These are phyloP conservation scores for Ceratonia siliqua DNA, from an alignment of 306 rosid genomes.

Conservation along the genomic window DNA sequence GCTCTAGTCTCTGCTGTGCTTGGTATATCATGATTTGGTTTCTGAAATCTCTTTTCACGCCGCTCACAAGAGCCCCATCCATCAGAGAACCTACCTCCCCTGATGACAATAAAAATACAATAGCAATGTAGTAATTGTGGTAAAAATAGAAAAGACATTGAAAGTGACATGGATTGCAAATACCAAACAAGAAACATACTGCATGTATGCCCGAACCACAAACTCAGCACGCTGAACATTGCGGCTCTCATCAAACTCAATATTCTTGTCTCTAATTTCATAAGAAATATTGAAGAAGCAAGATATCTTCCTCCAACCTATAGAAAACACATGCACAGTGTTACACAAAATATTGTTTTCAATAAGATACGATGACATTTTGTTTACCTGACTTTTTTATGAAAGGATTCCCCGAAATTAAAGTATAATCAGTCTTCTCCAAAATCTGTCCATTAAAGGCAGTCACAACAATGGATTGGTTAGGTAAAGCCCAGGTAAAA, in stretches of 20 bases:
- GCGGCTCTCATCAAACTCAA: slow-evolving; percentile 82
- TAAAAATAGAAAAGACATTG: slow-evolving; percentile 6
- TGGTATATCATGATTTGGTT: slow-evolving; percentile 92
- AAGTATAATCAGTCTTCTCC: slow-evolving; percentile 76
- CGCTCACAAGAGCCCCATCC: slow-evolving; percentile 99
- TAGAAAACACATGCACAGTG: slow-evolving; percentile 27
- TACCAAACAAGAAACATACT: slow-evolving; percentile 56
- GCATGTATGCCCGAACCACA: slow-evolving; percentile 91
- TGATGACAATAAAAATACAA: slow-evolving; percentile 30
- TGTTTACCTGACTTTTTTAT: slow-evolving; percentile 81
- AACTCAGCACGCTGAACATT: slow-evolving; percentile 93
- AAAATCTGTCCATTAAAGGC: slow-evolving; percentile 60
- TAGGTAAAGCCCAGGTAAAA: slow-evolving; percentile 3
- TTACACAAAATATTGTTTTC: slow-evolving; percentile 22
- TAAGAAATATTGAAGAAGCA: slow-evolving; percentile 90
- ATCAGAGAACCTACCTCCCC: slow-evolving; percentile 96
- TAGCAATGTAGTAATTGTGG: background rate
- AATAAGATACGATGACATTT: slow-evolving; percentile 3
- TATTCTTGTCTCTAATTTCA: slow-evolving; percentile 86
- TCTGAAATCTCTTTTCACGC: slow-evolving; percentile 80
- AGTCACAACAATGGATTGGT: slow-evolving; percentile 22
- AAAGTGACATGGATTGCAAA: slow-evolving; percentile 22
- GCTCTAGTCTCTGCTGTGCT: slow-evolving; percentile 98
- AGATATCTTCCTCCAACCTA: slow-evolving; percentile 98
- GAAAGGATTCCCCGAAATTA: slow-evolving; percentile 73